Conservation (phyloP, 2,329 filamentous ascomycete species). For the Apiospora kogelbergensis region DNA sequence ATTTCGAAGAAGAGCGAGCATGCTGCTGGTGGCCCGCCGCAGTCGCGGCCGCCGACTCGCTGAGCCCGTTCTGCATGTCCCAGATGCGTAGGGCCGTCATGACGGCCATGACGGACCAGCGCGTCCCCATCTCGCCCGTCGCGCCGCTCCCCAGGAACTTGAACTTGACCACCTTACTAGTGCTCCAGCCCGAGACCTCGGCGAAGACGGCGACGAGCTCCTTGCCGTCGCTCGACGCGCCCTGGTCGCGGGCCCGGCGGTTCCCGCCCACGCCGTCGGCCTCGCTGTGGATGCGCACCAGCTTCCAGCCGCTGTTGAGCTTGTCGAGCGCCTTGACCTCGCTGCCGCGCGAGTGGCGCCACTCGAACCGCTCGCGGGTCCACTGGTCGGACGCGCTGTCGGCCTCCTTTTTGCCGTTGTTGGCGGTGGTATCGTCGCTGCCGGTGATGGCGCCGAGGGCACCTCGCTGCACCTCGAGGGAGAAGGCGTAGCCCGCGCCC, state of each 20-base stretch:
- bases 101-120: slow-evolving; percentile 44
- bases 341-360: slow-evolving; percentile 38
- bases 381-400: background rate
- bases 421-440: background rate
- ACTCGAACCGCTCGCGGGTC: slow-evolving; percentile 41
- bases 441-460: slow-evolving; percentile 14
- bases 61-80: slow-evolving; percentile 16
- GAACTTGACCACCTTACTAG: slow-evolving; percentile 38
- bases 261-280: slow-evolving; percentile 16
- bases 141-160: slow-evolving; percentile 39
- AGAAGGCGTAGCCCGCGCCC: slow-evolving; percentile 31
- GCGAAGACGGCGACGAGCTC: slow-evolving; percentile 45
- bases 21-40: background rate
- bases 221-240: slow-evolving; percentile 32
- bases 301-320: slow-evolving; percentile 39
- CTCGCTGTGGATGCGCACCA: slow-evolving; percentile 34
- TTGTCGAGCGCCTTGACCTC: slow-evolving; percentile 34
- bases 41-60: background rate
- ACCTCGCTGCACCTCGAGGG: slow-evolving; percentile 30
- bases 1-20: background rate
- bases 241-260: slow-evolving; percentile 18
- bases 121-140: slow-evolving; percentile 38
- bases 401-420: background rate
- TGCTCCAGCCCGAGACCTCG: slow-evolving; percentile 24
- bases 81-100: slow-evolving; percentile 36